These are phyloP conservation scores for Chlamydomonas schloesseri DNA, from an alignment of 139 green algal genomes.

Conservation along the genomic window DNA sequence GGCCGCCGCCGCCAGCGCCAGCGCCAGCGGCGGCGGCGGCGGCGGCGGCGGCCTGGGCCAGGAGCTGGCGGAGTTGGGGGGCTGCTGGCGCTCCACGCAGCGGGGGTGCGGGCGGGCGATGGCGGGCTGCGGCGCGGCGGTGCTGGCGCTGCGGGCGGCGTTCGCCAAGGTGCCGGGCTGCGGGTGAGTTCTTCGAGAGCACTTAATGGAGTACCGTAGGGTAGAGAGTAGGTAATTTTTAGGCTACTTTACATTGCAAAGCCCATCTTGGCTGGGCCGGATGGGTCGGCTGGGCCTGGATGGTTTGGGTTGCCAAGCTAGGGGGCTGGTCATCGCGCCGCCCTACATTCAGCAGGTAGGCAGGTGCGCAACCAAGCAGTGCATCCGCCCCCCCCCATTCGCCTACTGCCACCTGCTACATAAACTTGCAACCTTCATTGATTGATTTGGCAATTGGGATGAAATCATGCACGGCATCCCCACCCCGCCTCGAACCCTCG, in stretches of 20 bases:
- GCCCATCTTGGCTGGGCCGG: too few relatives aligned
- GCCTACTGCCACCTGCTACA: too few relatives aligned
- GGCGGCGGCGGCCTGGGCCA: neutral
- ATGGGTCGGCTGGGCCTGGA: neutral
- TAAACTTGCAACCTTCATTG: too few relatives aligned
- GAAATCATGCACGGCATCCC: too few relatives aligned
- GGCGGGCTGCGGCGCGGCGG: neutral
- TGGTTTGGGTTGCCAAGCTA: neutral
- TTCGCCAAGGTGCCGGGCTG: neutral
- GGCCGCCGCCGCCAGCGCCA: neutral
- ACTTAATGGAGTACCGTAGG: too few relatives aligned
- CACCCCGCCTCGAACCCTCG: neutral
- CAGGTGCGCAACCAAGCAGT: too few relatives aligned
- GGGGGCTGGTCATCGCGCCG: too few relatives aligned
- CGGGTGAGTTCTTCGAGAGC: neutral
- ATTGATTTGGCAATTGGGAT: too few relatives aligned
- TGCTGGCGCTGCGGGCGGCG: neutral
- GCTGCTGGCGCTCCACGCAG: neutral
- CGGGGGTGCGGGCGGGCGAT: neutral
- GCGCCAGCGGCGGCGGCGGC: neutral
- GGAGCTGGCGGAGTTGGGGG: neutral
- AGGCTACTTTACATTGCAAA: too few relatives aligned
- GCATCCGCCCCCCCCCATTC: too few relatives aligned
- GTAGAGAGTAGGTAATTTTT: too few relatives aligned
- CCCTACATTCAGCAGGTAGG: too few relatives aligned